Evolutionary conservation across 495 filamentous ascomycete genomes (phyloP).

Genomic region (Bryoglossum gracile): DNA sequence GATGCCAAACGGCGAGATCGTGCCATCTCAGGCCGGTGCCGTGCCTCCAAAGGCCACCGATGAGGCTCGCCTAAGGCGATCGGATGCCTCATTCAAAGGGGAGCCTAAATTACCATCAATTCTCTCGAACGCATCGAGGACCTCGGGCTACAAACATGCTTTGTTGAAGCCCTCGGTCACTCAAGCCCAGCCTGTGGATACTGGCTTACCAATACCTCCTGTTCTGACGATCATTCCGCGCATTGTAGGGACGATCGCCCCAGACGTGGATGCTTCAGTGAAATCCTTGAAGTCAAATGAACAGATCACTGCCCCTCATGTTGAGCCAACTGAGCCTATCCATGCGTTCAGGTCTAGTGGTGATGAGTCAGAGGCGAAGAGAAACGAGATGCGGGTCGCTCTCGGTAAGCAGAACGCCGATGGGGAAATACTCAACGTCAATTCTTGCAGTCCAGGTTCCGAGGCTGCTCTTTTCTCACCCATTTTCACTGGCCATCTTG

Average conservation of each 20-base stretch:
- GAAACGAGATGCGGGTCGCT: no score
- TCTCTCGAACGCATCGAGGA: slow-evolving; percentile 13
- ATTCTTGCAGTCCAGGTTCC: no score
- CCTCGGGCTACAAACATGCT: slow-evolving; percentile 12
- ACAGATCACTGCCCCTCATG: no score
- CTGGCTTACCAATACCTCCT: slow-evolving; percentile 17
- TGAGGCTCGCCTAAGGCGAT: background rate
- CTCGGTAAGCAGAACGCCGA: no score
- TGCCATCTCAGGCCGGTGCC: background rate
- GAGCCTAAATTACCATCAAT: slow-evolving; percentile 10
- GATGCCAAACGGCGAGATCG: background rate
- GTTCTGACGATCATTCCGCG: slow-evolving; percentile 8
- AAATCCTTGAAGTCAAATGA: background rate
- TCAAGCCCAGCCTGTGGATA: slow-evolving; percentile 8
- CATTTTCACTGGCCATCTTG: background rate
- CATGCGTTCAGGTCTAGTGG: no score
- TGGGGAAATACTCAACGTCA: no score
- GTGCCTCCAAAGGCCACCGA: no score
- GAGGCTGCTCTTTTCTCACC: no score
- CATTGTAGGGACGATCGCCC: background rate
- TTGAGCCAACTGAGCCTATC: no score
- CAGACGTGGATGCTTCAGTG: background rate
- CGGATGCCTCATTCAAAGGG: background rate
- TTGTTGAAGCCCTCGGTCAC: slow-evolving; percentile 19
- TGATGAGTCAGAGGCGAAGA: no score